phyloP scores from a whole-genome alignment of 495 filamentous ascomycete genomes.

The Bryoglossum gracile region DNA sequence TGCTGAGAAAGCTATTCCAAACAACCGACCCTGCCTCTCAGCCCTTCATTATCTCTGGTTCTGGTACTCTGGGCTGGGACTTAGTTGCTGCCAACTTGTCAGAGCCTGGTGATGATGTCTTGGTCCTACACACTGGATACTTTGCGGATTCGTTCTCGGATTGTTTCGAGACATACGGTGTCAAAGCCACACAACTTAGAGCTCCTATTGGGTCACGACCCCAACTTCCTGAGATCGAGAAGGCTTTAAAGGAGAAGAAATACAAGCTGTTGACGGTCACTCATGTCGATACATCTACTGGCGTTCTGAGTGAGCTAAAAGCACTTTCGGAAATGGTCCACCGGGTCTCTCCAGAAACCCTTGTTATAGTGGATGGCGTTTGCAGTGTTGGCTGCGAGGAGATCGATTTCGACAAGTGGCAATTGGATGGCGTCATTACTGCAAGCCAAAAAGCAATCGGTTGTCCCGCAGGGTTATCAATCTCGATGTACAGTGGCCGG shows the following conservation, averaged over 20 bases:
- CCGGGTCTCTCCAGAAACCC: conserved; percentile 78
- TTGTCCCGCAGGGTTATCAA: conserved; percentile 85
- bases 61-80: conserved; percentile 95
- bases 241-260: conserved; percentile 75
- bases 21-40: conserved; percentile 74
- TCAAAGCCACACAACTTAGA: conserved; percentile 79
- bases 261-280: conserved; percentile 93
- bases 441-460: conserved; percentile 96
- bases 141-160: conserved; percentile 93
- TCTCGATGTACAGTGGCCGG: conserved; percentile 83
- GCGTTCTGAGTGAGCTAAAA: conserved; percentile 87
- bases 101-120: conserved; percentile 79
- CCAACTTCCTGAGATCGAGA: conserved; percentile 79
- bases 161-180: conserved; percentile 86
- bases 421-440: conserved; percentile 85
- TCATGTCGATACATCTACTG: conserved; percentile 95
- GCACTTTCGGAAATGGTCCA: conserved; percentile 73
- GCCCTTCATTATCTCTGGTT: conserved; percentile 88
- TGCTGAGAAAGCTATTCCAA: conserved; percentile 90
- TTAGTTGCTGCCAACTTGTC: conserved; percentile 84
- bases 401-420: conserved; percentile 92
- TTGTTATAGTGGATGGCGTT: conserved; percentile 89
- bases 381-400: conserved; percentile 96
- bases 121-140: conserved; percentile 94
- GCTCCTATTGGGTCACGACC: conserved; percentile 83